Conservation (phyloP, 2,329 filamentous ascomycete genomes). For the Rutstroemia sydowiana region DNA sequence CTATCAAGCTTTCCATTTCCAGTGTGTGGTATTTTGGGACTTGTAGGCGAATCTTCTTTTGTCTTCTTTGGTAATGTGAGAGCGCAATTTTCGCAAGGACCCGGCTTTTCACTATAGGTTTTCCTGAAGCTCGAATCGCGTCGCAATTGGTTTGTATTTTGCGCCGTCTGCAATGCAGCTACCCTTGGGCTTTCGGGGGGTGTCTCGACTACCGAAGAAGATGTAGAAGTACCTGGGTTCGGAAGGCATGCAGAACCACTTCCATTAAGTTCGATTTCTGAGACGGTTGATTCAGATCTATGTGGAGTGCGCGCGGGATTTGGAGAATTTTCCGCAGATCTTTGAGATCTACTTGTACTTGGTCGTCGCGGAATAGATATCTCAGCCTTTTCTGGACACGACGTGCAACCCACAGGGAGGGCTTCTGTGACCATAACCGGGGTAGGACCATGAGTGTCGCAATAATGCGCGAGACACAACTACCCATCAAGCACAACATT, state of each 20-base stretch:
- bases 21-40: neutral
- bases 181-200: conserved; percentile 50
- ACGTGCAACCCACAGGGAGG: conserved; percentile 50
- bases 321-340: conserved; percentile 14
- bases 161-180: conserved; percentile 29
- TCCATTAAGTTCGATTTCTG: conserved; percentile 14
- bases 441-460: conserved; percentile 62
- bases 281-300: conserved; percentile 13
- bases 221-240: conserved; percentile 15
- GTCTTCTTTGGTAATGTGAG: conserved; percentile 51
- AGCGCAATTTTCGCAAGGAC: conserved; percentile 61
- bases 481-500: conserved; percentile 31
- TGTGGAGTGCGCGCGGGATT: conserved; percentile 11
- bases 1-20: conserved; percentile 14
- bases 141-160: conserved; percentile 30
- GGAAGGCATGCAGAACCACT: neutral
- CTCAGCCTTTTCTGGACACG: conserved; percentile 46
- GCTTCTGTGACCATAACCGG: conserved; percentile 65
- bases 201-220: conserved; percentile 44
- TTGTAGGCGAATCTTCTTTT: conserved; percentile 23
- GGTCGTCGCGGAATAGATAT: conserved; percentile 17
- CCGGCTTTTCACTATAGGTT: conserved; percentile 57
- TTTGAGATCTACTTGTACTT: conserved; percentile 23
- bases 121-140: conserved; percentile 53
- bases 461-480: conserved; percentile 64